Evolutionary conservation across 352 stramenopile genomes (phyloP).

Genomic region (Pythium plurisporium): DNA sequence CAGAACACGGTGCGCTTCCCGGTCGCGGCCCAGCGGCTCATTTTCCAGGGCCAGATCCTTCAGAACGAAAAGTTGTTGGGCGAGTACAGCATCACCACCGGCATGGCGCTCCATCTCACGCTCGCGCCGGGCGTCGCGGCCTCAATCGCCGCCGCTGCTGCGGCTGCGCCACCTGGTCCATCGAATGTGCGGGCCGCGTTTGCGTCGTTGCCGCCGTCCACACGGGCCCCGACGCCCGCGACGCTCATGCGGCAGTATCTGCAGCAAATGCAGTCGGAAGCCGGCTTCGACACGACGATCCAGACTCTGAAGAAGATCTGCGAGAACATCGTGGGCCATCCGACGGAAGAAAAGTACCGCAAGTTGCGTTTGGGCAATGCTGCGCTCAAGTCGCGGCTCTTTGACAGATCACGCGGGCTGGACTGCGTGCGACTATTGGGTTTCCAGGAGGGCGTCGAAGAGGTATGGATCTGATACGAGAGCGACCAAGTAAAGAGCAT

Average conservation of each 20-base stretch:
- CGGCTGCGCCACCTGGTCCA: slow-evolving; percentile 4
- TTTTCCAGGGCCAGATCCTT: slow-evolving; percentile 85
- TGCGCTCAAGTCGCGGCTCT: slow-evolving; percentile 53
- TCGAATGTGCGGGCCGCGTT: slow-evolving; percentile 11
- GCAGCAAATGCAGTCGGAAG: slow-evolving; percentile 52
- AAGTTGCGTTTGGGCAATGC: slow-evolving; percentile 70
- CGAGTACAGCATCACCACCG: slow-evolving; percentile 59
- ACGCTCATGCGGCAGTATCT: slow-evolving; percentile 41
- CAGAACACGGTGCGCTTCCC: slow-evolving; percentile 55
- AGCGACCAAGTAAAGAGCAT: neutral
- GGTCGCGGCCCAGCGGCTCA: slow-evolving; percentile 67
- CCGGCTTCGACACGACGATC: slow-evolving; percentile 42
- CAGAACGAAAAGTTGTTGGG: slow-evolving; percentile 61
- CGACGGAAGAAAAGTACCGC: slow-evolving; percentile 74
- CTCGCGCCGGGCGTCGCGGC: slow-evolving; percentile 33
- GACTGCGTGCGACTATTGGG: slow-evolving; percentile 63
- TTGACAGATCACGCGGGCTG: slow-evolving; percentile 50
- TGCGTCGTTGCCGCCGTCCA: slow-evolving; percentile 15
- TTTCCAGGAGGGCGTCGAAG: slow-evolving; percentile 65
- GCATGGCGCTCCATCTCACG: slow-evolving; percentile 73
- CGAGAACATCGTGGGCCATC: slow-evolving; percentile 69
- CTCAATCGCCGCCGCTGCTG: slow-evolving; percentile 11
- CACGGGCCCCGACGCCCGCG: neutral
- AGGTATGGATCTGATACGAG: slow-evolving; percentile 27
- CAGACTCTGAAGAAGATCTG: slow-evolving; percentile 81